Percentiles rank a stretch among this genome's conserved stretches.
Conservation (phyloP, 192 early-diverging fungal genomes). For the Phycomyces nitens region DNA sequence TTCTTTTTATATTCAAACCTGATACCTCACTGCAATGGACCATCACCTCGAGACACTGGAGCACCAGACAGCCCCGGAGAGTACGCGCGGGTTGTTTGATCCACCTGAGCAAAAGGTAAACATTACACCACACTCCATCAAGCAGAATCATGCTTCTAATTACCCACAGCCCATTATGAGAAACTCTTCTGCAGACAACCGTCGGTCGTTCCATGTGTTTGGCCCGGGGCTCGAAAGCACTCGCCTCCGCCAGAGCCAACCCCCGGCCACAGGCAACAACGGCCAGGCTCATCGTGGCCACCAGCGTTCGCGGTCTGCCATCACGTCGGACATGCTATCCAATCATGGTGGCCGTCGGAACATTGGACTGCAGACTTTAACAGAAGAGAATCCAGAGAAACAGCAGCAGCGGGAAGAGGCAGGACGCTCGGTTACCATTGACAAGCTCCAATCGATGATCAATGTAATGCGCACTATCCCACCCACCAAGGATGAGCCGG, state of each 20-base stretch:
- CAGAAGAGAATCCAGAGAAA: conserved; percentile 25
- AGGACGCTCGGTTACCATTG: conserved; percentile 36
- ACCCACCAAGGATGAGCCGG: conserved; percentile 17
- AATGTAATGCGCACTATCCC: conserved; percentile 49
- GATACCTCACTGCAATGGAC: conserved; percentile 4
- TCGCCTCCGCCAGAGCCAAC: conserved; percentile 7
- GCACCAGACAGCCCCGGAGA: conserved; percentile 43
- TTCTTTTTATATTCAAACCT: neutral
- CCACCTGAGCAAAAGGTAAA: conserved; percentile 25
- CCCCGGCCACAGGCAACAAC: neutral
- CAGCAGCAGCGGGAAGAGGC: conserved; percentile 9
- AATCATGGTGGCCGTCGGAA: conserved; percentile 8
- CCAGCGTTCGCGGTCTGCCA: conserved; percentile 33
- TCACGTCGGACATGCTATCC: conserved; percentile 28
- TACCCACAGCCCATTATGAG: neutral
- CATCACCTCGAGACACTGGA: conserved; percentile 18
- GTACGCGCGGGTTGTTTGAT: conserved; percentile 41
- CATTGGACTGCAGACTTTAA: conserved; percentile 28
- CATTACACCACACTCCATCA: too few relatives aligned
- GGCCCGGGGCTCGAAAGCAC: conserved; percentile 6
- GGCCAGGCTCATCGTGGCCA: conserved; percentile 10
- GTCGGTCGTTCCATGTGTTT: conserved; percentile 12
- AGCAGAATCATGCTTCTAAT: too few relatives aligned
- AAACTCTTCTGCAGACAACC: conserved; percentile 7
- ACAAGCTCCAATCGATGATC: conserved; percentile 54